Conservation (phyloP, 495 filamentous ascomycete species). For the Chaetomium tenue region DNA sequence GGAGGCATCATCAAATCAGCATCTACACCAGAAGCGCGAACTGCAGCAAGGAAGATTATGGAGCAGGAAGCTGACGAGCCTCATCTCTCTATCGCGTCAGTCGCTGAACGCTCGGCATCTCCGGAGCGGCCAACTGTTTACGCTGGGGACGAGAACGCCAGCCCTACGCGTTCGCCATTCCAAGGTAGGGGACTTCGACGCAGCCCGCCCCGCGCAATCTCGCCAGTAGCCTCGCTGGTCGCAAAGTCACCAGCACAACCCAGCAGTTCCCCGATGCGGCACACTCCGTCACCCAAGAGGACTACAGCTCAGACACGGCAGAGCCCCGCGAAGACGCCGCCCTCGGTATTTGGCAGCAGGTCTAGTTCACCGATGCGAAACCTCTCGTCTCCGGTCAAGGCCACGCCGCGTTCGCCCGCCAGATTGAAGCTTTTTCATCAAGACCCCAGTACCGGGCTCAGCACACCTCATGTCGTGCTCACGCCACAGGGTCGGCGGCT, state of each 20-base stretch:
- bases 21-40: slow-evolving; percentile 39
- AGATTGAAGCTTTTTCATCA: slow-evolving; percentile 56
- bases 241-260: slow-evolving; percentile 9
- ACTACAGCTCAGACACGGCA: slow-evolving; percentile 12
- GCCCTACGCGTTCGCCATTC: slow-evolving; percentile 57
- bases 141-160: slow-evolving; percentile 56
- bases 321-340: slow-evolving; percentile 21
- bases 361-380: slow-evolving; percentile 39
- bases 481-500: slow-evolving; percentile 62
- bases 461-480: slow-evolving; percentile 62
- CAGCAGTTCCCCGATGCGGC: slow-evolving; percentile 18
- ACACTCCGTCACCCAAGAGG: slow-evolving; percentile 21
- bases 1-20: slow-evolving; percentile 51
- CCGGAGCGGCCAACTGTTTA: slow-evolving; percentile 22
- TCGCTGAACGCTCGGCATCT: slow-evolving; percentile 39
- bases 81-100: slow-evolving; percentile 54
- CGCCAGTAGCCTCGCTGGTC: background rate
- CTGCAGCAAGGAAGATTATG: slow-evolving; percentile 57
- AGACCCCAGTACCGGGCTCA: slow-evolving; percentile 55
- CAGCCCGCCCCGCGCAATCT: slow-evolving; percentile 31
- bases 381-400: slow-evolving; percentile 25
- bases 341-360: slow-evolving; percentile 34
- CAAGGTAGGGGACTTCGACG: slow-evolving; percentile 55
- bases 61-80: slow-evolving; percentile 58
- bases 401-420: slow-evolving; percentile 28